Conservation (phyloP, 192 early-diverging fungal genomes). For the Kappamyces sp. region DNA sequence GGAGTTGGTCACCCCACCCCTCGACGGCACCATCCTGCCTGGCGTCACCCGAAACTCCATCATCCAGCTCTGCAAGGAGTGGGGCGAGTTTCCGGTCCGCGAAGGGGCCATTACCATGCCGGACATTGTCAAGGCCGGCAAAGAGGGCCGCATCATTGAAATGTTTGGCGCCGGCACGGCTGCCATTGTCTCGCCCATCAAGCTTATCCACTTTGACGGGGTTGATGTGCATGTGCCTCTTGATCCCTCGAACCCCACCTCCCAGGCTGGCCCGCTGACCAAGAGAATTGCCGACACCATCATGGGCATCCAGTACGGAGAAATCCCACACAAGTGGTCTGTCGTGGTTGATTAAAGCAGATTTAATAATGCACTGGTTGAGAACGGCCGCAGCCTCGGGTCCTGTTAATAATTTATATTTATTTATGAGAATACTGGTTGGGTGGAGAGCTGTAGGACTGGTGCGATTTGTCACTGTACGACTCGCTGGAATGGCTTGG, state of each 20-base stretch:
- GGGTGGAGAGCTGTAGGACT: too few species aligned
- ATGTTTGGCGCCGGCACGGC: slow-evolving; percentile 96
- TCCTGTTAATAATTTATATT: too few species aligned
- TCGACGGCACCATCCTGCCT: slow-evolving; percentile 92
- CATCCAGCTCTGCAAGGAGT: slow-evolving; percentile 64
- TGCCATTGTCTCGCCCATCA: slow-evolving; percentile 91
- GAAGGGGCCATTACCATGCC: slow-evolving; percentile 81
- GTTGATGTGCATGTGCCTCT: slow-evolving; percentile 79
- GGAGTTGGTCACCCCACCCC: slow-evolving; percentile 84
- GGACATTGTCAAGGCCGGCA: slow-evolving; percentile 65
- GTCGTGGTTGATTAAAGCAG: slow-evolving; percentile 63
- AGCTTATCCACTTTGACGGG: slow-evolving; percentile 73
- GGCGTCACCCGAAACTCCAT: slow-evolving; percentile 95
- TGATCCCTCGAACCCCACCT: slow-evolving; percentile 67
- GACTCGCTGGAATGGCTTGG: too few species aligned
- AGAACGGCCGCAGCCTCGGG: too few species aligned
- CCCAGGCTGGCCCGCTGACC: slow-evolving; percentile 82
- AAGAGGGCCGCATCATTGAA: slow-evolving; percentile 76
- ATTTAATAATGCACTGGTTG: background rate
- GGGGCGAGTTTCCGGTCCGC: slow-evolving; percentile 83
- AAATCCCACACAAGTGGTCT: slow-evolving; percentile 76
- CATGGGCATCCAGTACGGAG: slow-evolving; percentile 93
- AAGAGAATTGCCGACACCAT: slow-evolving; percentile 77
- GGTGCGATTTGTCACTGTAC: too few species aligned
- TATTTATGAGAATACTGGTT: too few species aligned